Base-by-base conservation (phyloP, 2,329 filamentous ascomycete species). In the Colletotrichum eremochloae region DNA sequence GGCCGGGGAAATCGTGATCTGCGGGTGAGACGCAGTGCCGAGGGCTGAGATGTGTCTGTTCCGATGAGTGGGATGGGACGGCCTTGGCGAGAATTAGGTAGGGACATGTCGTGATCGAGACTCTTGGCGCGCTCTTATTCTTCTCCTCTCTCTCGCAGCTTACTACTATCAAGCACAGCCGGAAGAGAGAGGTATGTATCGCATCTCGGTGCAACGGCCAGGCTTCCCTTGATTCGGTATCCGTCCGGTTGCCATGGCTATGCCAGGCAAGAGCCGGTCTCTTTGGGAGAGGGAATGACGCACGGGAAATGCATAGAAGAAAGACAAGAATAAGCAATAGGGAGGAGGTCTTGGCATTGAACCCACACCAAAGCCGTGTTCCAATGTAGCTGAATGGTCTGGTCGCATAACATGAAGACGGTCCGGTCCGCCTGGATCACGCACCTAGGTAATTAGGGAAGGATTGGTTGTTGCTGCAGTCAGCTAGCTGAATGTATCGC, bases 321-420 rank as follows among this genome's bases (percentile, higher is more conserved):
- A 40, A 40, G 38, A 71, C 24, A 36, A 38, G 52, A 71, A 68
- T 68, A 68, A 71, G 68, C 31, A 68, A 71, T 11, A 11, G 15
- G 24, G 11, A 11, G 42, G 7, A 1, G 40, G 1, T 29, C 66
- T 64, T 56, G 56, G 68, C 63, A 31, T 18, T 24, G 44, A 38
- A 15, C 12, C 61, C 11, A 24, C 24, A 24, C 24, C 24, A 24
- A 24, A 24, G 24, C 24, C 24, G 24, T 24, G 24, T 24, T 24
- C 24, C 24, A 24, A 24, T 24, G 24, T 24, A 24, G 24, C 24
- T 24, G 24, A 24, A 24, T 24, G 24, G 24, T 24, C 24, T 24
- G 24, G 24, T 24, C 24, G 24, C 24, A 24, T 24, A 24, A 24
- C 24, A 24, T 24, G 24, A 24, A 24, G 24, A 24, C 24, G 24